Conservation (phyloP, 805 yeast species). For the Ogataea methylovora region DNA sequence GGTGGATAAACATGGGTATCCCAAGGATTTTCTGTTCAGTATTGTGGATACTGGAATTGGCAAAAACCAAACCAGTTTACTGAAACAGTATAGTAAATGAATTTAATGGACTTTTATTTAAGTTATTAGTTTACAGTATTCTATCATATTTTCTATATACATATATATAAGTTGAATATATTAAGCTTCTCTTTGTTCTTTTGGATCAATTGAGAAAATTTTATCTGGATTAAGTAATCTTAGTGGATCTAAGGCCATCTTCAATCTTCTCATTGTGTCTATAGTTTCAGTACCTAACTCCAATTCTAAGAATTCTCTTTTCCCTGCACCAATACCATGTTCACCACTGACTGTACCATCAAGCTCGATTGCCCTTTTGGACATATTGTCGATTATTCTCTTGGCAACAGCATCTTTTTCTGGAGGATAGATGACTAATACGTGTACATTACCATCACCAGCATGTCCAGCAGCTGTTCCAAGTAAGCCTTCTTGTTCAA, state of each 20-base stretch:
- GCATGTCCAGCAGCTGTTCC: slow-evolving; percentile 67
- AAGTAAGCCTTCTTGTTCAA: slow-evolving; percentile 41
- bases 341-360: slow-evolving; percentile 86
- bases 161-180: background rate
- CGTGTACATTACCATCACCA: slow-evolving; percentile 79
- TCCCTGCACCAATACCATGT: slow-evolving; percentile 82
- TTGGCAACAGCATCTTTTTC: slow-evolving; percentile 39
- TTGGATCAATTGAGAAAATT: slow-evolving; percentile 60
- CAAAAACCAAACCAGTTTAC: slow-evolving; percentile 12
- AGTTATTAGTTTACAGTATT: too few relatives aligned
- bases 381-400: slow-evolving; percentile 52
- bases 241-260: slow-evolving; percentile 66
- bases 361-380: slow-evolving; percentile 50
- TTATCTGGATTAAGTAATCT: slow-evolving; percentile 71
- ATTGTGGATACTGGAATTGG: slow-evolving; percentile 20
- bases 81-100: slow-evolving; percentile 11
- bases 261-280: slow-evolving; percentile 62
- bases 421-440: slow-evolving; percentile 50
- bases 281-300: slow-evolving; percentile 66
- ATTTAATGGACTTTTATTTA: background rate
- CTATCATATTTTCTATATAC: too few relatives aligned
- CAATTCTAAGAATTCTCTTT: slow-evolving; percentile 46
- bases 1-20: slow-evolving; percentile 43
- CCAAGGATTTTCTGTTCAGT: slow-evolving; percentile 25
- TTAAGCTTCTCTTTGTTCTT: slow-evolving; percentile 10